phyloP scores from a whole-genome alignment of 2,329 filamentous ascomycete genomes.

The Lasiodiplodia theobromae region DNA sequence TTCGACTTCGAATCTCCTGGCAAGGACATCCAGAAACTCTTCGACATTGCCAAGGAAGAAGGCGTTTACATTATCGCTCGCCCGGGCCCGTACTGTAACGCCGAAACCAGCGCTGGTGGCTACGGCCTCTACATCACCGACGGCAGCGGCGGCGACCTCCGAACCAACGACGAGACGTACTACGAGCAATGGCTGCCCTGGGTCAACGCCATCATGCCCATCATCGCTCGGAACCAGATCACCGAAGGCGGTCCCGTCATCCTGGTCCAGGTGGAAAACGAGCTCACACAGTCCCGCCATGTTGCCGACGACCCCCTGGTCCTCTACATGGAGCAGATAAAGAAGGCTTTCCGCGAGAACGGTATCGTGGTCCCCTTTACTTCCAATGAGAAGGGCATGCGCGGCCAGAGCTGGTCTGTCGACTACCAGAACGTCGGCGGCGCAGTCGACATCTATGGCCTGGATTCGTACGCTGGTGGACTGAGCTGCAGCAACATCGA shows the following conservation, averaged over 20 bases:
- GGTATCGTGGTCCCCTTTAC: constrained; percentile 66
- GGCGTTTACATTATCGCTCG: constrained; percentile 64
- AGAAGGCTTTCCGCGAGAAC: constrained; percentile 60
- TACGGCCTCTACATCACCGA: constrained; percentile 70
- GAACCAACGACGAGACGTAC: constrained; percentile 62
- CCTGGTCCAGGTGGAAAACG: constrained; percentile 66
- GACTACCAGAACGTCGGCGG: constrained; percentile 65
- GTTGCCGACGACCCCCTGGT: constrained; percentile 57
- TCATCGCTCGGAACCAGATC: constrained; percentile 62
- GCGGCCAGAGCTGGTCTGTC: constrained; percentile 64
- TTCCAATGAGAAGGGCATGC: constrained; percentile 68
- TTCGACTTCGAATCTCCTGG: constrained; percentile 62
- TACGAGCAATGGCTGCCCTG: constrained; percentile 63
- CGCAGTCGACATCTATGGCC: constrained; percentile 61
- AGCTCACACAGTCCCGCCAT: constrained; percentile 49
- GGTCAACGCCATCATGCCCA: constrained; percentile 57
- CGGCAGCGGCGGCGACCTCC: constrained; percentile 62
- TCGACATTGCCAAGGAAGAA: constrained; percentile 61
- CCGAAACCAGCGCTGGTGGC: constrained; percentile 68
- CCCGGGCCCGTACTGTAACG: constrained; percentile 69
- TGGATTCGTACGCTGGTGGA: constrained; percentile 66
- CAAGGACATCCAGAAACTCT: constrained; percentile 61
- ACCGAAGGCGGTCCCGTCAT: constrained; percentile 62
- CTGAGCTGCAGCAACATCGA: constrained; percentile 61
- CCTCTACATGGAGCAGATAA: constrained; percentile 65